A percentile compares a stretch with the other conserved stretches of the same genome.
Conservation (phyloP, 2,329 filamentous ascomycete genomes). For the Alternaria alternata region DNA sequence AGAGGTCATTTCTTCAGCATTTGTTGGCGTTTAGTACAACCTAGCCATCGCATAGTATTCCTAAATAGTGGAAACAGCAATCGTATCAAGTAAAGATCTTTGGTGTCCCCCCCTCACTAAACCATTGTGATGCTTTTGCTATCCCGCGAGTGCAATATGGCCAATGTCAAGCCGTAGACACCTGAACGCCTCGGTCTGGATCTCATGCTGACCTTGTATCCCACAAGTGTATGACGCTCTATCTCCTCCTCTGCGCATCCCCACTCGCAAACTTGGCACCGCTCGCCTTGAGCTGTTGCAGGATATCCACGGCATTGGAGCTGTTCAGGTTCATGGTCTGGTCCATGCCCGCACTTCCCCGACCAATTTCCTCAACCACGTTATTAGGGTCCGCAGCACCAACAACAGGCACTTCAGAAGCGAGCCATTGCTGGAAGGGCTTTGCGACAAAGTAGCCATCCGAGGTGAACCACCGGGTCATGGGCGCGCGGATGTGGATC, state of each 20-base stretch:
- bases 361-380: constrained; percentile 55
- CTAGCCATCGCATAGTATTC: constrained; percentile 8
- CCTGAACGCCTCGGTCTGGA: not conserved
- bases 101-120: not conserved
- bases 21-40: constrained; percentile 20
- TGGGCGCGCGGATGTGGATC: constrained; percentile 68
- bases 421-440: constrained; percentile 82
- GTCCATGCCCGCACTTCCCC: constrained; percentile 39
- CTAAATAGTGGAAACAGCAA: constrained; percentile 1
- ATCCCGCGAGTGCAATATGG: not conserved
- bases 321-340: constrained; percentile 40
- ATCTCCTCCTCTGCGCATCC: constrained; percentile 46
- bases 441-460: constrained; percentile 78
- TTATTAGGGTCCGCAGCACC: constrained; percentile 70
- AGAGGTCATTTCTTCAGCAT: constrained; percentile 9
- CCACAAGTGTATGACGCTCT: constrained; percentile 9
- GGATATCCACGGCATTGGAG: constrained; percentile 44
- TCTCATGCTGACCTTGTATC: not conserved
- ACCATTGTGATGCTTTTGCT: not conserved
- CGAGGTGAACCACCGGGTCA: constrained; percentile 74
- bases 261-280: constrained; percentile 39
- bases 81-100: not conserved
- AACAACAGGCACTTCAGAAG: constrained; percentile 70
- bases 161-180: not conserved
- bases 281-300: constrained; percentile 48